Percentiles rank a stretch among this genome's conserved stretches.
Evolutionary conservation across 768 basidiomycete genomes (phyloP).

Genomic region (Pisolithus marmoratus): DNA sequence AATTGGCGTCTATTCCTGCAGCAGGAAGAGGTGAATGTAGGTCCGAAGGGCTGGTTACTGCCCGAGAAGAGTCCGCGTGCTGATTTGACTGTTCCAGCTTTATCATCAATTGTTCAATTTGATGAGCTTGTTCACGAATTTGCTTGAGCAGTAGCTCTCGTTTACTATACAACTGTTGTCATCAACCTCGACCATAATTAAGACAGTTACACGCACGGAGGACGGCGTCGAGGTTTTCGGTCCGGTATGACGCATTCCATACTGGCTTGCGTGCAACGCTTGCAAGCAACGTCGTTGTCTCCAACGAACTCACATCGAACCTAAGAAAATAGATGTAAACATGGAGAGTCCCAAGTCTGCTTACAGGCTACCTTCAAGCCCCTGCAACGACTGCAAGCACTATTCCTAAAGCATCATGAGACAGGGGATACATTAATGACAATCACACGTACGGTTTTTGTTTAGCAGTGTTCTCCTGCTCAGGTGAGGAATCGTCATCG

Average conservation of each 20-base stretch:
- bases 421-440: neutral
- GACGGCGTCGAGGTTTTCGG: conserved; percentile 72
- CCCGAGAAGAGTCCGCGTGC: conserved; percentile 10
- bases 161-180: conserved; percentile 42
- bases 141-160: conserved; percentile 74
- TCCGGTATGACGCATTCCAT: conserved; percentile 79
- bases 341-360: neutral
- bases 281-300: conserved; percentile 62
- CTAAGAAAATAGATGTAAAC: conserved; percentile 30
- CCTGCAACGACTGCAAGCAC: conserved; percentile 73
- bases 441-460: conserved; percentile 19
- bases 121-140: conserved; percentile 67
- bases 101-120: conserved; percentile 67
- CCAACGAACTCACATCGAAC: conserved; percentile 74
- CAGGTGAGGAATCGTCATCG: conserved; percentile 18
- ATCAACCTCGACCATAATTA: neutral
- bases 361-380: conserved; percentile 35
- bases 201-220: conserved; percentile 50
- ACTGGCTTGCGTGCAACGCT: conserved; percentile 62
- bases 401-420: conserved; percentile 28
- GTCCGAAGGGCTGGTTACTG: conserved; percentile 20
- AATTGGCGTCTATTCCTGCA: conserved; percentile 14
- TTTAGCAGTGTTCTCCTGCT: conserved; percentile 10
- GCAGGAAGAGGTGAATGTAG: conserved; percentile 33
- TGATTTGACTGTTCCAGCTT: conserved; percentile 51